Evolutionary conservation across 2,329 filamentous ascomycete genomes (phyloP), one percentile per base, ranked within the genome.

Genomic region (Dryadomyces quercivorus): DNA sequence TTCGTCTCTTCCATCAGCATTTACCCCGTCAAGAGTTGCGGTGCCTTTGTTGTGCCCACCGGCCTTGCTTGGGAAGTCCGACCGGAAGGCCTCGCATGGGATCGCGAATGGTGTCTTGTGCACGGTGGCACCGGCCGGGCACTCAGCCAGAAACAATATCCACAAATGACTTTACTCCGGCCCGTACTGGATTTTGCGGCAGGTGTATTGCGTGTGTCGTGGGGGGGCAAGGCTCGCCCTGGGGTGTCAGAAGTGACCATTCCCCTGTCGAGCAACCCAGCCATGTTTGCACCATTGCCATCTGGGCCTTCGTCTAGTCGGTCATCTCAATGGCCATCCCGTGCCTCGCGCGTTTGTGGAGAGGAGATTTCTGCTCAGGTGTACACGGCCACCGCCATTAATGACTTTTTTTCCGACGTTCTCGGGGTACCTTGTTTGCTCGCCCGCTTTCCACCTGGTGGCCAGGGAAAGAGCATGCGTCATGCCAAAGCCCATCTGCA

Each of bases 1-100:
- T 36, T 22, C 55, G 31, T 59, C 53, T 38, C 59, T 58, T 75
- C 74, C 53, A 76, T 91, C 16, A 81, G 76, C 1, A 79, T 97
- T 1, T 98, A 90, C 63, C 93, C 93, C 0, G 91, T 98, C 64
- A 98, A 98, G 68, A 95, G 90, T 65, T 97, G 93, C 63, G 87
- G 83, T 16, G 87, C 87, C 0, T 95, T 86, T 66, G 72, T 73
- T 40, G 75, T 97, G 34, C 85, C 89, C 1, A 58, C 69, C 0
- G 76, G 73, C 2, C 71, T 70, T 8, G 64, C 74, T 15, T 98
- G 93, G 93, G 82, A 87, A 61, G 76, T 97, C 20, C 81, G 79
- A 54, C 74, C 78, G 8, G 90, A 96, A 70, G 93, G 93, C 0
- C 74, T 98, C 2, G 86, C 84, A 9, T 97, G 92, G 90, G 93